phyloP scores from a whole-genome alignment of 2,329 filamentous ascomycete species.

The Fusarium sp. region DNA sequence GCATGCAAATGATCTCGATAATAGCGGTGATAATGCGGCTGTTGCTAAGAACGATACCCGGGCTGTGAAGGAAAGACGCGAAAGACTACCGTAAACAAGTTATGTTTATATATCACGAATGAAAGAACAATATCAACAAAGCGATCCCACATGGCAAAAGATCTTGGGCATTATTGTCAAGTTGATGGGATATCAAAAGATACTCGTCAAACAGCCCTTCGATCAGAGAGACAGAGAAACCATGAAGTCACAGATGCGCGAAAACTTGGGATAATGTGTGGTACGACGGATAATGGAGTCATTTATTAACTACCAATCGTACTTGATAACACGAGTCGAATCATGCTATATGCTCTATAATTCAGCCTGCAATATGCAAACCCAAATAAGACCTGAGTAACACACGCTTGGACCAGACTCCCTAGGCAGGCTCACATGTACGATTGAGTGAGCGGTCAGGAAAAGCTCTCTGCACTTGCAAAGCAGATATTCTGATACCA shows the following conservation, averaged over 20 bases:
- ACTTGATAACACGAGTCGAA: slow-evolving; percentile 20
- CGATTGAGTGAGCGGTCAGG: slow-evolving; percentile 22
- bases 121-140: background rate
- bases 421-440: slow-evolving; percentile 20
- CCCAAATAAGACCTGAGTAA: slow-evolving; percentile 1
- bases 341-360: slow-evolving; percentile 22
- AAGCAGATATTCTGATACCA: background rate
- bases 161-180: background rate
- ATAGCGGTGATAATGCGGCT: slow-evolving; percentile 3
- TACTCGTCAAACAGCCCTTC: background rate
- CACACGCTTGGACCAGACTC: slow-evolving; percentile 17
- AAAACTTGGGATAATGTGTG: slow-evolving; percentile 12
- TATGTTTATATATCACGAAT: slow-evolving; percentile 8
- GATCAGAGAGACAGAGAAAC: background rate
- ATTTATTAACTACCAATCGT: slow-evolving; percentile 11
- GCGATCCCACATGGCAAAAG: background rate
- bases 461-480: background rate
- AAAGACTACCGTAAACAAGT: slow-evolving; percentile 6
- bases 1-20: background rate
- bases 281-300: slow-evolving; percentile 26
- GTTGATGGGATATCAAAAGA: background rate
- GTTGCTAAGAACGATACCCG: slow-evolving; percentile 33
- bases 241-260: background rate
- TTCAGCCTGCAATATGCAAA: slow-evolving; percentile 23
- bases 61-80: slow-evolving; percentile 24